phyloP scores from a whole-genome alignment of 352 stramenopile genomes.

The Pythium monospermum region DNA sequence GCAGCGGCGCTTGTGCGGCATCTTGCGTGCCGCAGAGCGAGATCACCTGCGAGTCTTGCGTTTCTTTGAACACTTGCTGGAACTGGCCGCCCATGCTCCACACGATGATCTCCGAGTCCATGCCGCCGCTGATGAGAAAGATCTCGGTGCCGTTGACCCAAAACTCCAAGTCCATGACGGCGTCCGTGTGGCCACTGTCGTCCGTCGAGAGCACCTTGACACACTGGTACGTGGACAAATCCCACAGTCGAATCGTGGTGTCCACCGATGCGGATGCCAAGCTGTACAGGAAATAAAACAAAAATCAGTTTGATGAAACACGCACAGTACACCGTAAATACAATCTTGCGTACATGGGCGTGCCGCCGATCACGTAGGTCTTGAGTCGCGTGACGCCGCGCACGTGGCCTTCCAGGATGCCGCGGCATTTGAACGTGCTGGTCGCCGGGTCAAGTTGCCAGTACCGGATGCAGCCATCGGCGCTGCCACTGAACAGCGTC shows the following conservation, averaged over 20 bases:
- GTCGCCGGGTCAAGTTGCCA: slow-evolving; percentile 69
- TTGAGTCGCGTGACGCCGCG: slow-evolving; percentile 79
- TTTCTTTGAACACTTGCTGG: slow-evolving; percentile 79
- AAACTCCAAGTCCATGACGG: slow-evolving; percentile 84
- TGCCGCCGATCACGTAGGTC: slow-evolving; percentile 63
- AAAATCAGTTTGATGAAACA: too few species aligned
- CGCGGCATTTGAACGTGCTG: slow-evolving; percentile 73
- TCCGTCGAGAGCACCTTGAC: slow-evolving; percentile 68
- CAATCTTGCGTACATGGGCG: slow-evolving; percentile 41
- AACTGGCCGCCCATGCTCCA: slow-evolving; percentile 77
- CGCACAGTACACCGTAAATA: too few species aligned
- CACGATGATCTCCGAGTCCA: slow-evolving; percentile 82
- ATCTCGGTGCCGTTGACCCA: slow-evolving; percentile 82
- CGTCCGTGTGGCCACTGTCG: slow-evolving; percentile 71
- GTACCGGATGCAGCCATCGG: slow-evolving; percentile 73
- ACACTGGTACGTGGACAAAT: slow-evolving; percentile 77
- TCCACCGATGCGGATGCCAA: slow-evolving; percentile 79
- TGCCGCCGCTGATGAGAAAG: slow-evolving; percentile 80
- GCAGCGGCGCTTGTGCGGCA: slow-evolving; percentile 51
- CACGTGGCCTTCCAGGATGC: slow-evolving; percentile 72
- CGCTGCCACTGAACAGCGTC: slow-evolving; percentile 73
- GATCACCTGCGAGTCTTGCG: slow-evolving; percentile 68
- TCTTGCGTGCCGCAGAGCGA: slow-evolving; percentile 73
- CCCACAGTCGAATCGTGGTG: slow-evolving; percentile 79
- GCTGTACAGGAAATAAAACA: slow-evolving; percentile 12